Evolutionary conservation across 768 basidiomycete genomes (phyloP).

Genomic region (Mrakia hoshinonis): DNA sequence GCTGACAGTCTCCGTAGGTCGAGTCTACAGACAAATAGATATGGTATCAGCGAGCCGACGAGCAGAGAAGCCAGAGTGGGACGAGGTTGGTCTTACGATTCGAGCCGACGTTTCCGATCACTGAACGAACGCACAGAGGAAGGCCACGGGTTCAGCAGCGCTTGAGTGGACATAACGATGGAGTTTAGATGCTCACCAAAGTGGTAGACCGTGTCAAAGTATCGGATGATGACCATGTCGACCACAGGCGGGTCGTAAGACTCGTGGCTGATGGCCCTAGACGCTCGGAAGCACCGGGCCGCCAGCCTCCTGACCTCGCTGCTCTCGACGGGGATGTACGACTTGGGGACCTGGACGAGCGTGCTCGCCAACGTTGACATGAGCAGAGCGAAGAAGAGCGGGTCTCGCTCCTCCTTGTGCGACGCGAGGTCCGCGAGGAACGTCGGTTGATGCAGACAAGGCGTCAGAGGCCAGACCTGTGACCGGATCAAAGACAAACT

Average conservation of each 20-base stretch:
- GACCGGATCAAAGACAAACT: neutral
- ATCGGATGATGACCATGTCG: conserved; percentile 22
- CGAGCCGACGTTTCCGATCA: conserved; percentile 8
- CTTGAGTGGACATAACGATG: neutral
- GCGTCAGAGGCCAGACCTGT: conserved; percentile 68
- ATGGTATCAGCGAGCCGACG: neutral
- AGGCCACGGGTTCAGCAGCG: neutral
- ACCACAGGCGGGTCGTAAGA: conserved; percentile 20
- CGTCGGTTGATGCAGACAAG: conserved; percentile 80
- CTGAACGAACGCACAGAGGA: neutral
- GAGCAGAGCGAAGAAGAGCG: conserved; percentile 81
- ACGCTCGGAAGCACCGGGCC: conserved; percentile 59
- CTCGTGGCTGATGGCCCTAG: conserved; percentile 30
- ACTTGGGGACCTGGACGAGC: conserved; percentile 68
- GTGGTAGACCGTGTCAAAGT: conserved; percentile 20
- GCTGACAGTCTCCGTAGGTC: conserved; percentile 41
- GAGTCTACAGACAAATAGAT: neutral
- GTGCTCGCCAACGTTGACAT: conserved; percentile 83
- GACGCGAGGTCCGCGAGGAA: conserved; percentile 83
- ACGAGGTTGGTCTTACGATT: conserved; percentile 9
- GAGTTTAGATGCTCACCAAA: neutral
- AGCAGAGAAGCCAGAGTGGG: neutral
- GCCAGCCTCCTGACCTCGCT: conserved; percentile 75
- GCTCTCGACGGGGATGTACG: conserved; percentile 68
- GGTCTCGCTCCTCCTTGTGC: conserved; percentile 72